Evolutionary conservation across 768 basidiomycete species (phyloP), one percentile per base, ranked within the genome.

Genomic region (Suillus brevipes): DNA sequence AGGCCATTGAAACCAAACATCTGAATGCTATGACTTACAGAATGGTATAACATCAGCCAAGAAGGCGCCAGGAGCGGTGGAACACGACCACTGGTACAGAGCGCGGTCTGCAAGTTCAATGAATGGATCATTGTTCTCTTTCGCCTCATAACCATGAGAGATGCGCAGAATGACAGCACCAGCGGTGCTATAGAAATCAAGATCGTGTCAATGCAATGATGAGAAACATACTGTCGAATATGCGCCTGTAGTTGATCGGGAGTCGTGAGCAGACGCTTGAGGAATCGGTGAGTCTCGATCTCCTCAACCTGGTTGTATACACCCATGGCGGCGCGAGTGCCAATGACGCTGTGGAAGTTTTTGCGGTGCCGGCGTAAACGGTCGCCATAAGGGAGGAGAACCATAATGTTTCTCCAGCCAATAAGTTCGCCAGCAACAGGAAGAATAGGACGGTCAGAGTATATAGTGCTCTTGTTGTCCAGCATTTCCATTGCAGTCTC

Each of bases 401-500:
- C 74, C 61, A 81, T 65, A 1, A 75, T 68, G 53, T 77, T 60
- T 64, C 75, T 71, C 72, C 74, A 75, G 25, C 74, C 78, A 36
- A 77, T 68, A 16, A 78, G 71, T 53, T 77, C 73, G 42, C 74
- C 76, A 56, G 74, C 77, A 78, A 81, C 80, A 2, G 79, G 75
- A 36, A 82, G 65, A 20, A 76, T 72, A 0, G 88, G 88, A 28
- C 88, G 84, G 68, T 89, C 88, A 31, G 88, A 89, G 72, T 89
- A 89, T 43, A 84, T 82, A 34, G 84, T 78, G 66, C 86, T 86
- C 69, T 87, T 87, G 74, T 87, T 88, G 74, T 90, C 87, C 60
- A 89, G 78, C 77, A 90, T 81, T 57, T 88, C 85, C 65, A 78
- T 62, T 20, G 86, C 86, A 25, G 78, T 71, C 69, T 81, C 78